Conservation (phyloP, 345 rosid species). For the Adansonia digitata region DNA sequence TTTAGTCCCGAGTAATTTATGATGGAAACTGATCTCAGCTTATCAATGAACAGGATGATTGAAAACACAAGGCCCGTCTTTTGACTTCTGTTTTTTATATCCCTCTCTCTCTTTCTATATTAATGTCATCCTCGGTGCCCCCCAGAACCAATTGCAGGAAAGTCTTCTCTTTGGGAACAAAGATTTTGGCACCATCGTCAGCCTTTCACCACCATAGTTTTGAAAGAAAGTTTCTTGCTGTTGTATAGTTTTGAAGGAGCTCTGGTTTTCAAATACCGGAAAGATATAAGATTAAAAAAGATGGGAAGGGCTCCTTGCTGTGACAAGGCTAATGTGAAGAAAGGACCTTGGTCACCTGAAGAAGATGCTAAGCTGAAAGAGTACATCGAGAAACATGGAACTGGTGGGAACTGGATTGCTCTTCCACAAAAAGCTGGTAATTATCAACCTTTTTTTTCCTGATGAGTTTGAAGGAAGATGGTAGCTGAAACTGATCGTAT, state of each 20-base stretch:
- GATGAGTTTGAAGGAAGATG: neutral
- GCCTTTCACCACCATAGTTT: neutral
- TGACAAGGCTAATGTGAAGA: conserved; percentile 85
- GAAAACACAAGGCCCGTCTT: conserved; percentile 22
- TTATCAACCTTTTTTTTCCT: neutral
- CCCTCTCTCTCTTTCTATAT: neutral
- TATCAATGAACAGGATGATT: conserved; percentile 12
- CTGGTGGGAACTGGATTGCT: conserved; percentile 83
- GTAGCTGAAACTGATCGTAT: neutral
- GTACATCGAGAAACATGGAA: conserved; percentile 56
- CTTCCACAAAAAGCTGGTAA: conserved; percentile 79
- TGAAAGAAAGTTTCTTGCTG: neutral
- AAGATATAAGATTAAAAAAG: neutral
- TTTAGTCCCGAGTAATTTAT: conserved; percentile 11
- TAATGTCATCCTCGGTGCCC: neutral
- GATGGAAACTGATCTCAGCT: conserved; percentile 25
- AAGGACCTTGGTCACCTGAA: conserved; percentile 97
- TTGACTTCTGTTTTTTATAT: conserved; percentile 30
- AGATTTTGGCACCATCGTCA: neutral
- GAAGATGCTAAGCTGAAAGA: conserved; percentile 85
- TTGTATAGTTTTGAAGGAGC: neutral
- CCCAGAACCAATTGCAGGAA: neutral
- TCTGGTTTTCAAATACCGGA: neutral
- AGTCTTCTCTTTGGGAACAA: neutral
- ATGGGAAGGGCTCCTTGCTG: conserved; percentile 98